Percentiles rank a stretch among this genome's conserved stretches.
Evolutionary conservation across 768 basidiomycete species (phyloP).

Genomic region (Sutorius australiensis): DNA sequence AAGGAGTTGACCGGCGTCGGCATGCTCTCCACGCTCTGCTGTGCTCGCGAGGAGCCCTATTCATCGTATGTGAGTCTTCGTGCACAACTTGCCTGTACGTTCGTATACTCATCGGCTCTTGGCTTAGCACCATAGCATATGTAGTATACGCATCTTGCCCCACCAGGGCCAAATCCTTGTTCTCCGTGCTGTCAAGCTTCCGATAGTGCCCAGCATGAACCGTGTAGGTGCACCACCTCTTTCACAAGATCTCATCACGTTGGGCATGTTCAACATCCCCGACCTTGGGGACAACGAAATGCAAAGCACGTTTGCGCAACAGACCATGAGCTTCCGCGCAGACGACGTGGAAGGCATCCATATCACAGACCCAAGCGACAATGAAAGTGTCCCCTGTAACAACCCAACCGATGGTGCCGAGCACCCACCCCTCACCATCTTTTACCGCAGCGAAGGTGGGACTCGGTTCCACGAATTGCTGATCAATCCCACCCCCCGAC

Average conservation of each 20-base stretch:
- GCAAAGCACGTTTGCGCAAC: slow-evolving; percentile 22
- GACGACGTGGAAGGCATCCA: slow-evolving; percentile 34
- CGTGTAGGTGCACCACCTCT: slow-evolving; percentile 12
- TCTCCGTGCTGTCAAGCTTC: slow-evolving; percentile 40
- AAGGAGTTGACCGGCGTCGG: slow-evolving; percentile 38
- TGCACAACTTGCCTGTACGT: no score
- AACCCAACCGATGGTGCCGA: slow-evolving; percentile 20
- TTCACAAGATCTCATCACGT: slow-evolving; percentile 28
- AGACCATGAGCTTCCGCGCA: slow-evolving; percentile 30
- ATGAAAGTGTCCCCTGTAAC: slow-evolving; percentile 16
- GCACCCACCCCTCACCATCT: slow-evolving; percentile 33
- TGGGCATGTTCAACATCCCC: slow-evolving; percentile 30
- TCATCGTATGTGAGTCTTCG: slow-evolving; percentile 24
- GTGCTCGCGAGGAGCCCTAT: slow-evolving; percentile 31
- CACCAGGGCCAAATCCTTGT: slow-evolving; percentile 49
- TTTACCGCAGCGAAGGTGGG: slow-evolving; percentile 31
- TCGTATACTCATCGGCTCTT: slow-evolving; percentile 9
- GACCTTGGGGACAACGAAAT: slow-evolving; percentile 30
- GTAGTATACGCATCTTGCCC: slow-evolving; percentile 50
- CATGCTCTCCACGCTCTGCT: slow-evolving; percentile 37
- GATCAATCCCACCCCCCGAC: slow-evolving; percentile 25
- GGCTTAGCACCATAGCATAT: slow-evolving; percentile 45
- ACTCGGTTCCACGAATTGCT: slow-evolving; percentile 28
- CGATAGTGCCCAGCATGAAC: slow-evolving; percentile 1
- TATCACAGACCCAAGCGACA: slow-evolving; percentile 29